Evolutionary conservation across 2,329 filamentous ascomycete genomes (phyloP).

Genomic region (Diaporthe sp.): DNA sequence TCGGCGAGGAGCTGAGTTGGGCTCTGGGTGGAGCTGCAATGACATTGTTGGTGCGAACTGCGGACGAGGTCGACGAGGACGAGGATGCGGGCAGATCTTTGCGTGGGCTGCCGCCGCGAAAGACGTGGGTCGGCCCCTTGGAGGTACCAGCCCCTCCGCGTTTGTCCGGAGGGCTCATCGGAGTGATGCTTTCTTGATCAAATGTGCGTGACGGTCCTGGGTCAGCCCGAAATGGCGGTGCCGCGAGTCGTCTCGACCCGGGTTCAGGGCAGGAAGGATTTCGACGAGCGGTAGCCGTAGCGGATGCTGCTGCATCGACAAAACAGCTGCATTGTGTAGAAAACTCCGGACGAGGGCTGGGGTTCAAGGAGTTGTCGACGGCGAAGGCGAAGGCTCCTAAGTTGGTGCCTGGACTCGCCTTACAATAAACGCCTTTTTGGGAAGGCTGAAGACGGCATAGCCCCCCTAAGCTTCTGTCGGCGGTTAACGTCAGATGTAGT

Average conservation of each 20-base stretch:
- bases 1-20: constrained; percentile 30
- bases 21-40: constrained; percentile 36
- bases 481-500: constrained; percentile 13
- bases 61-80: constrained; percentile 16
- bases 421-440: neutral
- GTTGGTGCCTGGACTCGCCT: constrained; percentile 31
- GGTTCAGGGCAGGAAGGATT: constrained; percentile 25
- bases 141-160: constrained; percentile 34
- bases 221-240: constrained; percentile 1
- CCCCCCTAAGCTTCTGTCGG: neutral
- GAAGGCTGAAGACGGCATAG: constrained; percentile 28
- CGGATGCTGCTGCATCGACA: constrained; percentile 14
- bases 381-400: neutral
- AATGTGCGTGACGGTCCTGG: neutral
- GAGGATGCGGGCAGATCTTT: constrained; percentile 19
- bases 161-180: constrained; percentile 41
- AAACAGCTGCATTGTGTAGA: constrained; percentile 23
- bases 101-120: constrained; percentile 35
- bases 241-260: constrained; percentile 1
- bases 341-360: neutral
- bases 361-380: neutral
- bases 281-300: constrained; percentile 24
- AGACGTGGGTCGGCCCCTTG: constrained; percentile 31
- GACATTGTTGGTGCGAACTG: constrained; percentile 27
- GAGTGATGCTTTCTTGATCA: neutral